A percentile compares a stretch with the other conserved stretches of the same genome.
Evolutionary conservation across 2,329 filamentous ascomycete genomes (phyloP).

Genomic region (Thielaviopsis populi): DNA sequence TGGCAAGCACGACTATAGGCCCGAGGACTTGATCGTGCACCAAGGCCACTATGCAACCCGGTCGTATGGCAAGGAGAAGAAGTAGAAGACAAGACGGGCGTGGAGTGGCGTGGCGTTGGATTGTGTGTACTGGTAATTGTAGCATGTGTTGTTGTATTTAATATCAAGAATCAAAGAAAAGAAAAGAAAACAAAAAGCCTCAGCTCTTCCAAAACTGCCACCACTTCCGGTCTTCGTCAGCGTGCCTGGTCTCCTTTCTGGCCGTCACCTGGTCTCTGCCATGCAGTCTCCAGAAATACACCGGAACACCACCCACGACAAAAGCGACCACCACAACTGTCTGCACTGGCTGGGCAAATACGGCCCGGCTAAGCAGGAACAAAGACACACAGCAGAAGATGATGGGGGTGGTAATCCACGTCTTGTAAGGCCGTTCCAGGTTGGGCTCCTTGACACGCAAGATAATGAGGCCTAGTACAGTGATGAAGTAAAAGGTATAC

Average conservation of each 20-base stretch:
- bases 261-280: conserved; percentile 38
- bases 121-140: neutral
- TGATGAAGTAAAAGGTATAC: conserved; percentile 94
- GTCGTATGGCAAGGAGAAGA: conserved; percentile 57
- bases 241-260: conserved; percentile 28
- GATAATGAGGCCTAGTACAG: conserved; percentile 83
- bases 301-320: conserved; percentile 64
- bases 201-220: conserved; percentile 46
- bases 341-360: conserved; percentile 83
- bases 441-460: conserved; percentile 74
- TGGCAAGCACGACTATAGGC: conserved; percentile 73
- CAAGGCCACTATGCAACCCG: conserved; percentile 88
- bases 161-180: neutral
- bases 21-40: conserved; percentile 81
- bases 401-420: conserved; percentile 93
- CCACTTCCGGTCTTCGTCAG: conserved; percentile 26
- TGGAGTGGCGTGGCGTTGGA: neutral
- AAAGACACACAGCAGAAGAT: conserved; percentile 97
- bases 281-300: conserved; percentile 78
- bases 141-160: conserved; percentile 2
- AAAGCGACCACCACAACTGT: conserved; percentile 77
- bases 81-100: conserved; percentile 22
- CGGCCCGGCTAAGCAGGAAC: conserved; percentile 74
- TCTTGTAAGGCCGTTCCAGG: conserved; percentile 80
- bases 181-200: neutral